These are phyloP conservation scores for Trichophaea hybrida DNA, from an alignment of 2,329 filamentous ascomycete genomes.

Conservation along the genomic window DNA sequence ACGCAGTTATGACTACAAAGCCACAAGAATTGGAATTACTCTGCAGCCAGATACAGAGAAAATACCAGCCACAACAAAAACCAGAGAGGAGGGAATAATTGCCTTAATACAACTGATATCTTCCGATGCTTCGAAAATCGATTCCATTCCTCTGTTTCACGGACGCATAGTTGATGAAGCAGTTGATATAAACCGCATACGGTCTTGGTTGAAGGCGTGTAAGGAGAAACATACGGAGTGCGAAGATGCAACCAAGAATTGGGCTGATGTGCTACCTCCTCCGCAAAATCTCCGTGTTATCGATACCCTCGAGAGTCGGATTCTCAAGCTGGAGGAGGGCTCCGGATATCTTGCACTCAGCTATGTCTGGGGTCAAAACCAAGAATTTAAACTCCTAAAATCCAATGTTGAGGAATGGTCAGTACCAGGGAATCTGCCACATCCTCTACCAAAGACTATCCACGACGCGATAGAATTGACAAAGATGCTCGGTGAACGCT, in stretches of 20 bases:
- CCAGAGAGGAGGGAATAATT: not conserved
- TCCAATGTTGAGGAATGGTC: not conserved
- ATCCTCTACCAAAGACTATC: not conserved
- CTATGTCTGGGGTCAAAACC: constrained; percentile 5
- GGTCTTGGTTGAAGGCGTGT: not conserved
- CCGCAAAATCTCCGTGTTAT: not conserved
- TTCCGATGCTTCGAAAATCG: not conserved
- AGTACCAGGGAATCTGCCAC: not conserved
- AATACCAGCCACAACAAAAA: not conserved
- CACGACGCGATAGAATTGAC: constrained; percentile 26
- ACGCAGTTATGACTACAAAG: not conserved
- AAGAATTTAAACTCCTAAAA: not conserved
- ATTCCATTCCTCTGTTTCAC: not conserved
- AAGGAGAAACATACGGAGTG: not conserved
- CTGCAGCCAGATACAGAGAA: not conserved
- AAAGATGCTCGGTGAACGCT: constrained; percentile 23
- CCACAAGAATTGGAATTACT: not conserved
- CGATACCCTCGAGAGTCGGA: not conserved
- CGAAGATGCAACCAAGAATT: not conserved
- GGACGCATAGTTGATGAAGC: not conserved
- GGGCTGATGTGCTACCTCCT: not conserved
- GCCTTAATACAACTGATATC: not conserved
- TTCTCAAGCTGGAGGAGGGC: not conserved
- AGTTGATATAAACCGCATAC: not conserved
- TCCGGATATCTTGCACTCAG: constrained; percentile 2